Evolutionary conservation across 208 protist species (phyloP).

Genomic region (Leishmania mexicana): DNA sequence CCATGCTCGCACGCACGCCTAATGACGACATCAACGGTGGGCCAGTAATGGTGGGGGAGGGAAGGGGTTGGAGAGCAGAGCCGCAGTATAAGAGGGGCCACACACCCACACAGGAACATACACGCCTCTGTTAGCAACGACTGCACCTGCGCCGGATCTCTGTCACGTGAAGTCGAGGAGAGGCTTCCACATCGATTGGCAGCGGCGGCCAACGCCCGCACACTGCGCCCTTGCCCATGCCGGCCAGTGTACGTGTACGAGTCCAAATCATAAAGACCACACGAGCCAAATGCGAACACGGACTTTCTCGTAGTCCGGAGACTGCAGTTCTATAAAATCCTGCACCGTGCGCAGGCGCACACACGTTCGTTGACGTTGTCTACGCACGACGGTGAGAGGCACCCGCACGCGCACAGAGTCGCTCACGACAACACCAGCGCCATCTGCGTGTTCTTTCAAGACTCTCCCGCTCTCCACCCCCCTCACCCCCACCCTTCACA

Average conservation of each 20-base stretch:
- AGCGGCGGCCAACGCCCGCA: neutral
- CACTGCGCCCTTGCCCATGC: neutral
- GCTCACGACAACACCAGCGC: neutral
- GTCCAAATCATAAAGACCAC: neutral
- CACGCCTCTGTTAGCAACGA: neutral
- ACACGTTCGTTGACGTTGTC: neutral
- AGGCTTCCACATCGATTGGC: neutral
- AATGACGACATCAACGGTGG: neutral
- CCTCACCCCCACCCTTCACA: neutral
- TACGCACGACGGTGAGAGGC: neutral
- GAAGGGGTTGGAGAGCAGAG: neutral
- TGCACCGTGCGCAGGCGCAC: too few relatives aligned
- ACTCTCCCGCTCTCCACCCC: too few relatives aligned
- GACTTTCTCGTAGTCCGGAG: neutral
- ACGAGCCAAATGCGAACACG: neutral
- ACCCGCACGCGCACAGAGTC: neutral
- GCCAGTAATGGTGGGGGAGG: neutral
- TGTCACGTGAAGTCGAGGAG: neutral
- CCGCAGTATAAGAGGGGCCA: neutral
- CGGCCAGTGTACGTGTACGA: neutral
- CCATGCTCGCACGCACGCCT: neutral
- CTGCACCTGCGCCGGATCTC: neutral
- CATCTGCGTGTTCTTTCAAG: neutral
- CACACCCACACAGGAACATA: neutral
- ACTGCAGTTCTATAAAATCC: neutral